Base-by-base conservation (phyloP, 2,329 filamentous ascomycete species). In the Paraconiothyrium brasiliense region DNA sequence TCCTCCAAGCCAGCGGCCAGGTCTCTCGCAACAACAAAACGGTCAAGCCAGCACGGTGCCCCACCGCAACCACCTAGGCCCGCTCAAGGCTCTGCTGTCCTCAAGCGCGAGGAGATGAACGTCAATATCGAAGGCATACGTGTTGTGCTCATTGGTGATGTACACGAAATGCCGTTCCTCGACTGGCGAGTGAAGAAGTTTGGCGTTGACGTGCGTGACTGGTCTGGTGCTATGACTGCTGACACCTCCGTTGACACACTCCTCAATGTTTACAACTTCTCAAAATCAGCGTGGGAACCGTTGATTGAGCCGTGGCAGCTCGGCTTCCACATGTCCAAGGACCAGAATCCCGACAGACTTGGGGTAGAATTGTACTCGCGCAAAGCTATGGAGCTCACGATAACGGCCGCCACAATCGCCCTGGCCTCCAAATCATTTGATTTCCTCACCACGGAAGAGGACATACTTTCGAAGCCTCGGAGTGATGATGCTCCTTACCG, bases 221-320 rank as follows among this genome's bases (percentile, higher is more conserved):
- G 95, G 95, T 94, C 94, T 1, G 90, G 89, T 5, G 90, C 90
- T 24, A 85, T 99, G 78, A 93, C 90, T 71, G 94, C 92, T 0
- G 93, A 97, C 74, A 92, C 93, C 0, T 91, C 88, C n/a, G 89
- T 99, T 51, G 93, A 97, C 65, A 93, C 94, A 66, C 97, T 97
- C 78, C 87, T 96, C 70, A 99, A 98, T 72, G 90, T 99, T 30
- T 99, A 97, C 84, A 99, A 99, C 79, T 99, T 99, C 80, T 95
- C 95, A 14, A 99, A 99, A 78, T 99, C 95, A 0, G 93, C 93
- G 3, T 99, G 95, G 95, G 95, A 99, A 77, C 95, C 95, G 3
- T 81, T 99, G 37, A 88, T 99, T 30, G 95, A 99, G 76, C 96
- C 96, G 8, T 99, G 95, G 95, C 89, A 94, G 67, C 84, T 98